Conservation (phyloP, 2,329 filamentous ascomycete genomes). For the Sporothrix phasma region DNA sequence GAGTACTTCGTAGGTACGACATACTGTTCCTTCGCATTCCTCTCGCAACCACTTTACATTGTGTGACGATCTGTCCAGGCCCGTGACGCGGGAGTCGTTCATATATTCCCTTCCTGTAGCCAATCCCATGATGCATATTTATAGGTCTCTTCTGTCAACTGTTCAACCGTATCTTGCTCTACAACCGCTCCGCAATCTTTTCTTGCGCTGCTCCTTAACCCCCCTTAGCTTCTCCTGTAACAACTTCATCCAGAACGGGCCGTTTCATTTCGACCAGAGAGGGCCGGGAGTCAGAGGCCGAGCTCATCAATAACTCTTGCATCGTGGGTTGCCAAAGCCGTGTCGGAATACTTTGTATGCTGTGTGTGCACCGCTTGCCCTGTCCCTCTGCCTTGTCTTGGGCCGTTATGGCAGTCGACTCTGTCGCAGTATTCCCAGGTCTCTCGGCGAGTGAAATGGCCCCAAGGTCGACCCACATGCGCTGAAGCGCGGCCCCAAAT, state of each 20-base stretch:
- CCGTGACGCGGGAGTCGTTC: neutral
- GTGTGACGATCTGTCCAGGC: neutral
- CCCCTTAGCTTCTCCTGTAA: constrained; percentile 5
- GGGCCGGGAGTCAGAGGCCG: too few relatives aligned
- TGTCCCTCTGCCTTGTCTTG: neutral
- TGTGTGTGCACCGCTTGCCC: neutral
- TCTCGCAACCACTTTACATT: neutral
- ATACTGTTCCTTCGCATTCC: neutral
- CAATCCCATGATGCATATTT: neutral
- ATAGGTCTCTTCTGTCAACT: too few relatives aligned
- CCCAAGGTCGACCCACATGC: neutral
- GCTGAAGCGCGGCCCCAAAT: constrained; percentile 4
- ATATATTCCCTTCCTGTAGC: neutral
- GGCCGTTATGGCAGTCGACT: neutral
- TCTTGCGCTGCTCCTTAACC: neutral
- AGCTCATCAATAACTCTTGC: too few relatives aligned
- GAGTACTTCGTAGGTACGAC: neutral
- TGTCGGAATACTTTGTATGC: neutral
- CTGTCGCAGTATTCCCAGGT: neutral
- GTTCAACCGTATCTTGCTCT: neutral
- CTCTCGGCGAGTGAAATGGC: neutral
- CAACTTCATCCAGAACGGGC: neutral
- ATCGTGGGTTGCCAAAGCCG: too few relatives aligned
- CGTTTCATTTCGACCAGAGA: constrained; percentile 7
- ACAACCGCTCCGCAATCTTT: neutral